Evolutionary conservation across 371 early-diverging fungal species (phyloP), one percentile per base, ranked within the genome.

Genomic region (Rhizopus arrhizus): DNA sequence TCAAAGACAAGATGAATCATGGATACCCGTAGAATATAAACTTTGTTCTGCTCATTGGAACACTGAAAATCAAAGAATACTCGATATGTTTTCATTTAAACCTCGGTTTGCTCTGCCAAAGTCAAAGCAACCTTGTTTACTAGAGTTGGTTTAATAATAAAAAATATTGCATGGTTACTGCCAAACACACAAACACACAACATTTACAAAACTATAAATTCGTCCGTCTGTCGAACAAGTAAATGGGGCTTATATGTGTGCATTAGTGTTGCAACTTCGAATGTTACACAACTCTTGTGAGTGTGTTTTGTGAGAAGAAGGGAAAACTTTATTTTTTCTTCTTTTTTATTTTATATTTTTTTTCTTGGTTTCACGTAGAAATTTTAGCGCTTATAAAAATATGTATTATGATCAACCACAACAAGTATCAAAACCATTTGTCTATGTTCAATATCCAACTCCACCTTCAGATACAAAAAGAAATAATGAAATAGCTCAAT

Each of bases 1-100:
- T 16, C 88, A 87, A 47, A 85, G 85, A 54, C 61, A 62, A 45
- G 65, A 69, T 43, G 74, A 72, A 36, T 35, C 51, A 22, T 64
- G 62, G 57, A 43, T 91, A 13, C 90, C 91, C 0, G 68, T 90
- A 4, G 90, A 90, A 70, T 91, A 90, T 62, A 75, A 82, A 5
- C 73, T 93, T 32, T 93, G 94, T 64, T 66, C 80, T n/a, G 85
- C 88, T 7, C 94, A 93, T 65, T 93, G 91, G 91, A 75, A 74
- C 36, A 81, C 81, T 11, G 91, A 93, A 53, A 60, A 75, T 33
- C 90, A 91, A 53, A 77, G 94, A 0, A 33, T 75, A 1, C 40
- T 73, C 29, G 22, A 59, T 10, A 59, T 78, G 58, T 78, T 78
- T 56, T 56, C 66, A 22, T 49, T 58, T 13, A 47, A 49, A 28